Conservation (phyloP, 2,329 filamentous ascomycete species). For the Microcyclosporella mali region DNA sequence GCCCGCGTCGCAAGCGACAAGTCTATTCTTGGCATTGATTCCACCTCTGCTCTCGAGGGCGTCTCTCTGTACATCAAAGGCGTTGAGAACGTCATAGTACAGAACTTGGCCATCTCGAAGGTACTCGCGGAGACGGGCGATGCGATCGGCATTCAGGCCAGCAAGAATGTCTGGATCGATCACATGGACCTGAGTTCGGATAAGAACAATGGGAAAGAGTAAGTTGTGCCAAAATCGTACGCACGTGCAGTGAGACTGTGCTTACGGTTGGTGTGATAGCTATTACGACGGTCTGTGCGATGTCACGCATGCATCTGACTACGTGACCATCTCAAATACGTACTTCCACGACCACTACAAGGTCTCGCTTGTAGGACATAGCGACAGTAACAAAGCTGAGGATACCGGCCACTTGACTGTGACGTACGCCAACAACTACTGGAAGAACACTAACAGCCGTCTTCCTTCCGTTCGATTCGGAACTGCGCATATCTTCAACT, state of each 20-base stretch:
- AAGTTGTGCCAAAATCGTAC: neutral
- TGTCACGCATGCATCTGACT: conserved; percentile 58
- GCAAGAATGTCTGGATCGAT: conserved; percentile 57
- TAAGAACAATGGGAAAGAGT: conserved; percentile 52
- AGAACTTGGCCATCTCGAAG: conserved; percentile 50
- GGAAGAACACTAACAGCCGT: conserved; percentile 58
- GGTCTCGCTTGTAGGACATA: conserved; percentile 56
- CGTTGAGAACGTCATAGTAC: conserved; percentile 51
- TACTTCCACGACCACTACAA: conserved; percentile 57
- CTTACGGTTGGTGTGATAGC: conserved; percentile 31
- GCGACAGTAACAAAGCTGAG: conserved; percentile 51
- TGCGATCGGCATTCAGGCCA: conserved; percentile 45
- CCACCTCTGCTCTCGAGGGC: conserved; percentile 38
- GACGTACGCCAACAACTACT: conserved; percentile 49
- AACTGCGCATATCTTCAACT: conserved; percentile 57
- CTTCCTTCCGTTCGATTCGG: conserved; percentile 60
- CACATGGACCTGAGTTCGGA: conserved; percentile 61
- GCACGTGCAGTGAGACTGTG: no score
- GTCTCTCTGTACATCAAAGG: conserved; percentile 45
- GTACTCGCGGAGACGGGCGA: conserved; percentile 46
- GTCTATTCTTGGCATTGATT: conserved; percentile 47
- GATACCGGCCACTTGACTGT: conserved; percentile 58
- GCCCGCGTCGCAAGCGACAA: conserved; percentile 42
- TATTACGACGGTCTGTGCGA: conserved; percentile 64
- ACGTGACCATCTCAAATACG: conserved; percentile 46